Evolutionary conservation across 2,329 filamentous ascomycete genomes (phyloP).

Genomic region (Trichophyton equinum): DNA sequence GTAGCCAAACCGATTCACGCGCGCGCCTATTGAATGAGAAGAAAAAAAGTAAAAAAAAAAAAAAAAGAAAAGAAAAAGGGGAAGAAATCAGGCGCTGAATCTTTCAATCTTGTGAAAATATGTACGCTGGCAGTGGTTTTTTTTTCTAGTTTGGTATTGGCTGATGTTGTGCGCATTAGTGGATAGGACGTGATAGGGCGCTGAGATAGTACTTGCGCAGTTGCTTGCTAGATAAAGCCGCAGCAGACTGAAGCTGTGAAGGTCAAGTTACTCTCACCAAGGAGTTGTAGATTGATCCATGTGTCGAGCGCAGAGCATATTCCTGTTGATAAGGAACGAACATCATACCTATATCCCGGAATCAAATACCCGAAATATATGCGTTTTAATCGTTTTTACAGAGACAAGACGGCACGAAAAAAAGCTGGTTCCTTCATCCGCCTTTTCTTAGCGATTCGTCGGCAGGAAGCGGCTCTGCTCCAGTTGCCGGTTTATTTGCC

Average conservation of each 20-base stretch:
- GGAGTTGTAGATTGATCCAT: no score
- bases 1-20: background rate
- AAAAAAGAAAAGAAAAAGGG: no score
- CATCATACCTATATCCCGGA: slow-evolving; percentile 1
- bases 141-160: background rate
- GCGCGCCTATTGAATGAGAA: background rate
- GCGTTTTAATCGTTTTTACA: background rate
- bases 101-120: background rate
- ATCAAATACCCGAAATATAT: slow-evolving; percentile 2
- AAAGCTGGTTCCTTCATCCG: slow-evolving; percentile 22
- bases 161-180: background rate
- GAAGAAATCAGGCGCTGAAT: background rate
- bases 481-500: slow-evolving; percentile 17
- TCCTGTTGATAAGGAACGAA: background rate
- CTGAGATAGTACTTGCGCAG: no score
- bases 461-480: slow-evolving; percentile 30
- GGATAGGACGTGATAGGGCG: no score
- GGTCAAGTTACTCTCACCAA: no score
- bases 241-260: no score
- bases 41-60: background rate
- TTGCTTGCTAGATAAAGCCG: no score
- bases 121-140: background rate
- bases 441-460: slow-evolving; percentile 36
- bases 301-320: no score
- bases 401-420: background rate